A percentile compares a stretch with the other conserved stretches of the same genome.
phyloP scores from a whole-genome alignment of 2,329 filamentous ascomycete species.

The Trichothecium roseum region DNA sequence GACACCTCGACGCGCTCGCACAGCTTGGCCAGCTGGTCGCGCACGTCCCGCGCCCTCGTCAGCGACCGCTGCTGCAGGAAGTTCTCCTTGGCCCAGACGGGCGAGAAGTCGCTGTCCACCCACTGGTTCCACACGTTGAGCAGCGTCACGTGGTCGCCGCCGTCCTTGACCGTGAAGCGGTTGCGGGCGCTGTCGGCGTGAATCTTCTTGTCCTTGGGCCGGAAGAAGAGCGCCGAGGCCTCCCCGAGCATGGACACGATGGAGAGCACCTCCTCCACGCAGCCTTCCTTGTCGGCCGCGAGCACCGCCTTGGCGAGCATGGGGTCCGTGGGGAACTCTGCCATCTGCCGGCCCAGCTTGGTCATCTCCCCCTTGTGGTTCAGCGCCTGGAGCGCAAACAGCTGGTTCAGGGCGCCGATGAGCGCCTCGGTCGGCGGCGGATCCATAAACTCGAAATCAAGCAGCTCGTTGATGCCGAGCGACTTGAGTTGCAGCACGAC shows the following conservation, averaged over 20 bases:
- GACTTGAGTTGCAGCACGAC: constrained; percentile 82
- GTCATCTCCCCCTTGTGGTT: constrained; percentile 85
- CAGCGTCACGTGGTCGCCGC: constrained; percentile 79
- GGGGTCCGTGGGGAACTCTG: constrained; percentile 85
- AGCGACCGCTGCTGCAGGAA: constrained; percentile 88
- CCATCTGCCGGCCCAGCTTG: constrained; percentile 86
- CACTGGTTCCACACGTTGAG: constrained; percentile 95
- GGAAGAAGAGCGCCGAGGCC: constrained; percentile 80
- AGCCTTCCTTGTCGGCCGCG: constrained; percentile 81
- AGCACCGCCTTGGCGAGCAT: constrained; percentile 86
- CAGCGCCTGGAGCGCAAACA: constrained; percentile 83
- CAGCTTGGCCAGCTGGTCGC: constrained; percentile 83
- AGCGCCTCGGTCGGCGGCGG: constrained; percentile 82
- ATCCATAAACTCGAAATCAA: constrained; percentile 96
- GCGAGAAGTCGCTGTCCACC: constrained; percentile 83
- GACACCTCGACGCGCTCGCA: constrained; percentile 88
- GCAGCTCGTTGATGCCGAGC: constrained; percentile 80
- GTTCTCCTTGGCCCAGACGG: constrained; percentile 84
- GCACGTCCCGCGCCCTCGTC: constrained; percentile 78
- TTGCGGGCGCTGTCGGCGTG: constrained; percentile 85
- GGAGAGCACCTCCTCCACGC: constrained; percentile 83
- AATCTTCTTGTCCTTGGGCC: constrained; percentile 94
- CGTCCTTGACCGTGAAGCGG: constrained; percentile 81
- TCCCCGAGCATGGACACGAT: constrained; percentile 94
- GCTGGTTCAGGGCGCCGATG: constrained; percentile 77